A percentile compares a stretch with the other conserved stretches of the same genome.
Evolutionary conservation across 140 eudicot genomes (phyloP).

Genomic region (Bidens hawaiensis): DNA sequence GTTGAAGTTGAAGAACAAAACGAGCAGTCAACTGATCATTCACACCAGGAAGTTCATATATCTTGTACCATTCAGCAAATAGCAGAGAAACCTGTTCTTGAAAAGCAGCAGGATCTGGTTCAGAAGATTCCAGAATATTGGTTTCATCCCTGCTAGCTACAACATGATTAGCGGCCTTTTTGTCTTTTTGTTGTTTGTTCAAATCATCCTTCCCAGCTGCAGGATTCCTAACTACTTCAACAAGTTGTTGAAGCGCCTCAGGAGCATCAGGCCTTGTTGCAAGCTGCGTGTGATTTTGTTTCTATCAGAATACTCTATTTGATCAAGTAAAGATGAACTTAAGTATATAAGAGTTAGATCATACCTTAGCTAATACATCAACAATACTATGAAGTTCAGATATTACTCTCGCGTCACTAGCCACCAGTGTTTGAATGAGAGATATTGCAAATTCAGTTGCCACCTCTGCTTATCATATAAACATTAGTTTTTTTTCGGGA

Average conservation of each 20-base stretch:
- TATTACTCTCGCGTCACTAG: constrained; percentile 62
- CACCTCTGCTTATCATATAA: constrained; percentile 53
- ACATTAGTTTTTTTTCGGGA: not conserved
- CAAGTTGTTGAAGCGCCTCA: constrained; percentile 75
- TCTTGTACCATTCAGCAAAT: constrained; percentile 82
- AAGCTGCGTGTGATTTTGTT: constrained; percentile 38
- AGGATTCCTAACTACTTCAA: constrained; percentile 78
- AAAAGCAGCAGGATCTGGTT: constrained; percentile 67
- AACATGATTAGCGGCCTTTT: constrained; percentile 59
- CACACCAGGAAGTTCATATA: constrained; percentile 75
- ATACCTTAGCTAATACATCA: constrained; percentile 85
- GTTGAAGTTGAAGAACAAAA: constrained; percentile 59
- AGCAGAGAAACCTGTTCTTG: constrained; percentile 68
- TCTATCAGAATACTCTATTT: constrained; percentile 2
- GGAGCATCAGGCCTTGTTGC: constrained; percentile 96
- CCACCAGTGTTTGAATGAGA: constrained; percentile 65
- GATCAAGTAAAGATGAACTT: not conserved
- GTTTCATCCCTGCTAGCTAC: constrained; percentile 53
- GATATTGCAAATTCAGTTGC: constrained; percentile 87
- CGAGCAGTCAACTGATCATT: constrained; percentile 67
- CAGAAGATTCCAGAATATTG: constrained; percentile 47
- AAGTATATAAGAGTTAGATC: not conserved
- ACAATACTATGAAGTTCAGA: constrained; percentile 85
- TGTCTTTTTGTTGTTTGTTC: constrained; percentile 53
- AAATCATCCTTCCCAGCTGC: constrained; percentile 54